These are phyloP conservation scores for Aureobasidium sp. DNA, from an alignment of 2,329 filamentous ascomycete genomes.

Conservation along the genomic window DNA sequence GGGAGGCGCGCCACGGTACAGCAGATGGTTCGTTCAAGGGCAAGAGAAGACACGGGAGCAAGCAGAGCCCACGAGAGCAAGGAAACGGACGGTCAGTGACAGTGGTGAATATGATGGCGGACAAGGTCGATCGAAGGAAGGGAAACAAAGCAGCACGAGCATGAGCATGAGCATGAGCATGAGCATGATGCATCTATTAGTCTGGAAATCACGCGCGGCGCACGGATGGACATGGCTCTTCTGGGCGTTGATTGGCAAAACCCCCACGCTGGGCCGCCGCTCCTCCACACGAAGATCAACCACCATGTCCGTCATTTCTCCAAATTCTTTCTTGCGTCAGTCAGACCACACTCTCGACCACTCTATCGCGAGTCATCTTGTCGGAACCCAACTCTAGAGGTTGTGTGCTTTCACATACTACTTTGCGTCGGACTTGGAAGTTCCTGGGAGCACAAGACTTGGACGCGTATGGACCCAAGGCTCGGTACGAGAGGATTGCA, in stretches of 20 bases:
- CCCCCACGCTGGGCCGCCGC: background rate
- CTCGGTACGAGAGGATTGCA: conserved; percentile 3
- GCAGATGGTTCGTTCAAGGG: background rate
- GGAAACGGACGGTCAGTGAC: background rate
- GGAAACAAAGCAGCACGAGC: background rate
- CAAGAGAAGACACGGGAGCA: background rate
- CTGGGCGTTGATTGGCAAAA: background rate
- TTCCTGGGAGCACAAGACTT: background rate
- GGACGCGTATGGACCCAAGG: background rate
- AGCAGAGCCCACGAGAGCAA: background rate
- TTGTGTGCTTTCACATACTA: background rate
- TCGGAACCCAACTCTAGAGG: background rate
- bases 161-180: background rate
- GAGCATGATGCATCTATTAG: background rate
- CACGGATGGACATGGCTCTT: background rate
- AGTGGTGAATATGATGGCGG: background rate
- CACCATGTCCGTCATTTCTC: background rate
- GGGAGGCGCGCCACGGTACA: background rate
- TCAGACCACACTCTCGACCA: background rate
- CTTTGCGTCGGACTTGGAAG: too few relatives aligned
- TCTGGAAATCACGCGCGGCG: background rate
- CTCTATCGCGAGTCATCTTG: background rate
- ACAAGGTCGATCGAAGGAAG: background rate
- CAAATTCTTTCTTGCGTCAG: background rate
- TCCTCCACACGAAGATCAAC: background rate